These are phyloP conservation scores for Mycena epipterygia DNA, from an alignment of 768 basidiomycete genomes.

Conservation along the genomic window DNA sequence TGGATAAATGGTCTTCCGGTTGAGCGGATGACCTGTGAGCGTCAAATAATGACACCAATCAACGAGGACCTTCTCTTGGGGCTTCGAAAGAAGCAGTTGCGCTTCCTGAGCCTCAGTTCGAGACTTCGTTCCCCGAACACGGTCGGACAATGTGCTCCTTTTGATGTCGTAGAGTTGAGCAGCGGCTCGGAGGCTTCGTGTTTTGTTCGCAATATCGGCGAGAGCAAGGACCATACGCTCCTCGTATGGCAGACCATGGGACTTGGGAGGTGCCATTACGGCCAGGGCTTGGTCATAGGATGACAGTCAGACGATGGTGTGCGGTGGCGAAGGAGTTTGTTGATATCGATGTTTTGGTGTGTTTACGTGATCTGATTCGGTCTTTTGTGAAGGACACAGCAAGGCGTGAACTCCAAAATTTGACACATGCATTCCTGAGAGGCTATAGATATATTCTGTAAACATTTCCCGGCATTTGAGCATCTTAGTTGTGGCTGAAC, in stretches of 20 bases:
- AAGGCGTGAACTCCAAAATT: no score
- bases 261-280: not conserved
- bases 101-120: not conserved
- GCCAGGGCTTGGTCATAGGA: not conserved
- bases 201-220: not conserved
- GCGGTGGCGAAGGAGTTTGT: not conserved
- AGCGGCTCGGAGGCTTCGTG: not conserved
- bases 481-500: no score
- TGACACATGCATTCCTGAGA: no score
- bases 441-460: no score
- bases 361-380: no score
- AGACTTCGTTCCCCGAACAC: not conserved
- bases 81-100: not conserved
- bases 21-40: not conserved
- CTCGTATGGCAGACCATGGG: not conserved
- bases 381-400: no score
- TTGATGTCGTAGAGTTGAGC: not conserved
- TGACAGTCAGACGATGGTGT: not conserved
- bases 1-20: constrained; percentile 1
- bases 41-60: not conserved
- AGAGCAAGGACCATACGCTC: constrained; percentile 3
- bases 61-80: not conserved
- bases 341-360: no score
- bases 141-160: not conserved
- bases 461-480: no score